Conservation (phyloP, 768 basidiomycete species). For the Hypholoma fasciculare region DNA sequence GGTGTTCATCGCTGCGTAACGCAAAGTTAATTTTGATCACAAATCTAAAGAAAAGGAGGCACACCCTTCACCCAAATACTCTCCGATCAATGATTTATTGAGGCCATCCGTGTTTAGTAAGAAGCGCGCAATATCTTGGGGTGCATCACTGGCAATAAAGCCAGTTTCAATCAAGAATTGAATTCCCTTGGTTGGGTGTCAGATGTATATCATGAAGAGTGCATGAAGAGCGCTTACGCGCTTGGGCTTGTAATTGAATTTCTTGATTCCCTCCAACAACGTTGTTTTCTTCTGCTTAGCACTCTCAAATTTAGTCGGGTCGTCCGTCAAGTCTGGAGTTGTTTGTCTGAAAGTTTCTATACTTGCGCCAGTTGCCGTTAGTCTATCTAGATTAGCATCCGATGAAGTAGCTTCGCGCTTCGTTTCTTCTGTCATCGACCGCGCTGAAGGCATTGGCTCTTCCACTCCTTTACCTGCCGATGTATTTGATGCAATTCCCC, state of each 20-base stretch:
- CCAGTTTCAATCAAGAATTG: constrained; percentile 87
- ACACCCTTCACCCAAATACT: constrained; percentile 97
- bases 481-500: constrained; percentile 65
- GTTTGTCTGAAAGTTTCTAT: constrained; percentile 60
- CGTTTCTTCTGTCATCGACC: constrained; percentile 54
- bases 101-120: constrained; percentile 88
- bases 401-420: constrained; percentile 52
- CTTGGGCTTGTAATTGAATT: constrained; percentile 99
- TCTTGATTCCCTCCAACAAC: constrained; percentile 91
- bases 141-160: constrained; percentile 73
- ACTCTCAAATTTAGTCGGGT: constrained; percentile 89
- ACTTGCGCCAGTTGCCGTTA: constrained; percentile 47
- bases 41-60: constrained; percentile 22
- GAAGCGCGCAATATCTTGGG: constrained; percentile 83
- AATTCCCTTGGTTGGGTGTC: constrained; percentile 60
- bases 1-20: constrained; percentile 72
- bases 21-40: constrained; percentile 3
- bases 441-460: constrained; percentile 39
- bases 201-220: not conserved
- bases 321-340: constrained; percentile 84
- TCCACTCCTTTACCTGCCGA: constrained; percentile 42
- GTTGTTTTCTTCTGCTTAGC: constrained; percentile 97
- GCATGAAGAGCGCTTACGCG: constrained; percentile 49
- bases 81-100: constrained; percentile 94
- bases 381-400: constrained; percentile 56